Evolutionary conservation across 2,329 filamentous ascomycete genomes (phyloP), one percentile per base, ranked within the genome.

Genomic region (Neocucurbitaria cava): DNA sequence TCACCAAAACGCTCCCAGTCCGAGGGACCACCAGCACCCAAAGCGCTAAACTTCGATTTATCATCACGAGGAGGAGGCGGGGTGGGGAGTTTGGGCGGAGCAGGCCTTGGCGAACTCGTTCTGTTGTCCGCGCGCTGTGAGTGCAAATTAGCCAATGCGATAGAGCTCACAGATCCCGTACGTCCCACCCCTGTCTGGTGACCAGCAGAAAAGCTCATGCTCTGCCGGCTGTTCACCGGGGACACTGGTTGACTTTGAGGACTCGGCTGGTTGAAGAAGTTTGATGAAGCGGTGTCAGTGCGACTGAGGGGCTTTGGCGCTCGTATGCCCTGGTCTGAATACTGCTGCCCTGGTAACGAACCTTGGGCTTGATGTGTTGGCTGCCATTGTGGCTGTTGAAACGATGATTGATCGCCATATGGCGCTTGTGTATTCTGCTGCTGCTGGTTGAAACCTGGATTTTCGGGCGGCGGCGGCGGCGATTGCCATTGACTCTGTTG

Each of bases 1-100:
- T 44, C 58, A 10, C 72, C 72, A 56, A 76, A 69, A 30, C 67
- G 73, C 43, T 76, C 73, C 74, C 74, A 76, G 33, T 76, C 74
- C 9, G 71, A 74, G 3, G 74, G 74, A 2, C 69, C 71, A 6
- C 74, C 74, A 38, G 57, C 58, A 7, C 72, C 72, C 3, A 76
- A 50, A 11, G 68, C 72, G 40, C 70, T 74, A 38, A 71, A 72
- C 20, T 55, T 70, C 1, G 71, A 68, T 10, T 63, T 61, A 38
- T 67, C 61, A 40, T 68, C 69, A 41, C 63, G 65, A 40, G 61
- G 65, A 33, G 65, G 69, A 31, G 67, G 68, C 24, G 67, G 64
- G 17, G 62, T 62, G 2, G 69, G 62, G 18, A 56, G 38, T 20
- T 60, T 69, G 10, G 53, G 55, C 2, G 56, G 52, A 2, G 56